Conservation (phyloP, 2,329 filamentous ascomycete species). For the Monilinia fructicola region DNA sequence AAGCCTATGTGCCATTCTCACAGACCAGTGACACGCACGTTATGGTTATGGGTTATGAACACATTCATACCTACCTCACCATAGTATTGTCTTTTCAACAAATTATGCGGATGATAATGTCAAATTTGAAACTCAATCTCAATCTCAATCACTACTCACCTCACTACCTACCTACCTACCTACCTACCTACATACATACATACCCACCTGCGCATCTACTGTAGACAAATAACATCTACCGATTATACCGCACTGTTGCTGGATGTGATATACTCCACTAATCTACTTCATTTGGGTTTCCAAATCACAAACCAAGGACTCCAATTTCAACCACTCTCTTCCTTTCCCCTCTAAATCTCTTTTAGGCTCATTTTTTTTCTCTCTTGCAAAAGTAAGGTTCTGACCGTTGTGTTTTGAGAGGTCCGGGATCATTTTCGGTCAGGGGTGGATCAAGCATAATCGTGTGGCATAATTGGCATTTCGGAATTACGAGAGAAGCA, state of each 20-base stretch:
- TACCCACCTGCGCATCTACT: neutral
- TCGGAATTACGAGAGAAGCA: conserved; percentile 8
- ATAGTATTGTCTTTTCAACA: neutral
- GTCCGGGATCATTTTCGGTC: conserved; percentile 15
- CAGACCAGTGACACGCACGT: neutral
- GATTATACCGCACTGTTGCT: neutral
- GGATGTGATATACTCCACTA: neutral
- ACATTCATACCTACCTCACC: neutral
- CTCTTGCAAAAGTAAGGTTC: neutral
- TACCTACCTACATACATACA: neutral
- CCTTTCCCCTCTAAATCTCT: neutral
- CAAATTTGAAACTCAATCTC: conserved; percentile 5
- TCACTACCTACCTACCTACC: neutral
- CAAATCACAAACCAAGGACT: neutral
- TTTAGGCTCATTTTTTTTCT: too few species aligned
- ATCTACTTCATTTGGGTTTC: neutral
- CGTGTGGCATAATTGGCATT: conserved; percentile 18
- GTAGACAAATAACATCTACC: neutral
- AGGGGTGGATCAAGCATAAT: conserved; percentile 19
- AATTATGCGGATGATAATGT: neutral
- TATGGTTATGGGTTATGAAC: conserved; percentile 6
- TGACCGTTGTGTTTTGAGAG: conserved; percentile 15
- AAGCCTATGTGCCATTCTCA: neutral
- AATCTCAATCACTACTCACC: neutral
- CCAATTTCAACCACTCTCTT: neutral